Evolutionary conservation across 257 asterid species (phyloP), one percentile per base, ranked within the genome.

Genomic region (Solanum appendiculatum): DNA sequence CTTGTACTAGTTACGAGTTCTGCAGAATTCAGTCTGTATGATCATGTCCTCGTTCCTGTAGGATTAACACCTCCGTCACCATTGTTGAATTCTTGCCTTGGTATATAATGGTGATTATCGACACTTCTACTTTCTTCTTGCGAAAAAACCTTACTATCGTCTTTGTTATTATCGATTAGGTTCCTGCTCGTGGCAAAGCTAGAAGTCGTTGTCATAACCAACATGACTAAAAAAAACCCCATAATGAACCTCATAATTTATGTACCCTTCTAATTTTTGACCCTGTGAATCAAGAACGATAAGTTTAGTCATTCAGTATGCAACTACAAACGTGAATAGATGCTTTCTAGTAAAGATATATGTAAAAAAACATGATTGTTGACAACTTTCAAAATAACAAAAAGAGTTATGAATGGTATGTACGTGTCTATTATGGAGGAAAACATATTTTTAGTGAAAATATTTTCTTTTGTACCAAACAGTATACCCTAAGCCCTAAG

Each of bases 21-120:
- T 2, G 10, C 82, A 73, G 0, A 73, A 21, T 36, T 36, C 31
- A 73, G 9, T 73, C 3, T 15, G 16, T 78, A 78, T 16, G 23
- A n/a, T 77, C 78, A 36, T 14, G 84, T 13, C 86, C 82, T 56
- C 73, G 82, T 36, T 36, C 51, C 88, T 0, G 4, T 23, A 27
- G 86, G 12, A 58, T 40, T 74, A 18, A 46, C 84, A 1, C 90
- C 88, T 3, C 87, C 85, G 9, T 36, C 27, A 21, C 56, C 25
- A 31, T 60, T 88, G 87, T 80, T 84, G 83, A 88, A 90, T 21
- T 90, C 92, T 39, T 85, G 84, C 86, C 90, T 84, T 3, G 92
- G 89, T 18, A 84, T 69, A 27, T 48, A 16, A 80, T 90, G 92
- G 66, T 90, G 92, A 70, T 90, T 90, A 54, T 40, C 25, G 31